Conservation (phyloP, 305 asterid genomes). For the Stenogyne calaminthoides region DNA sequence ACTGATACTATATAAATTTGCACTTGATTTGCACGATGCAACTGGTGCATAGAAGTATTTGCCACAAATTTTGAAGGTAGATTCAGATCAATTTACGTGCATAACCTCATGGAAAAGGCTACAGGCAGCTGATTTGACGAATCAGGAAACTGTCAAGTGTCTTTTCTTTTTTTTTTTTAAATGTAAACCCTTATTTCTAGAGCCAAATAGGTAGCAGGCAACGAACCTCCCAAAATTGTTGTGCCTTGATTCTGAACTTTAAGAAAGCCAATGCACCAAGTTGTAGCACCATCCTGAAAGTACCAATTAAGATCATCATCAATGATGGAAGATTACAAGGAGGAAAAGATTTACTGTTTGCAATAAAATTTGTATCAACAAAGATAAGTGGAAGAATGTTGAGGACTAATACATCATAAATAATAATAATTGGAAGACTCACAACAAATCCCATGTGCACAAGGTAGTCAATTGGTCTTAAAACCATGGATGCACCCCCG, state of each 20-base stretch:
- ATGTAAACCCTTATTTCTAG: not conserved
- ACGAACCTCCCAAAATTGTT: conserved; percentile 94
- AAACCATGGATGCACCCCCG: conserved; percentile 79
- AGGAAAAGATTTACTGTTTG: not conserved
- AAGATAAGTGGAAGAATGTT: conserved; percentile 1
- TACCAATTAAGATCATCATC: conserved; percentile 9
- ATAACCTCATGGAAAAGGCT: too few species aligned
- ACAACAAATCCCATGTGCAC: conserved; percentile 67
- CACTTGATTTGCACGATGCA: too few species aligned
- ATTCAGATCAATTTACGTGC: too few species aligned
- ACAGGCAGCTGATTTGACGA: not conserved
- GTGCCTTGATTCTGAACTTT: conserved; percentile 61
- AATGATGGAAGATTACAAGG: not conserved
- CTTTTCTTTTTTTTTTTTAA: not conserved
- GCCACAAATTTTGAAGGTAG: too few species aligned
- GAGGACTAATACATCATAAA: not conserved
- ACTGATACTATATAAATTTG: too few species aligned
- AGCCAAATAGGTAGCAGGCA: conserved; percentile 3
- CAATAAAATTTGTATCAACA: not conserved
- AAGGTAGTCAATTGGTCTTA: conserved; percentile 87
- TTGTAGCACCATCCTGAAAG: conserved; percentile 74
- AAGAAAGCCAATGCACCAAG: conserved; percentile 90
- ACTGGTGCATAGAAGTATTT: too few species aligned
- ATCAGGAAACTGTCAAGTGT: not conserved
- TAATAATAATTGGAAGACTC: conserved; percentile 41